A percentile compares a stretch with the other conserved stretches of the same genome.
These are phyloP conservation scores for Triticum aestivum DNA, from an alignment of 176 grass and related monocot species.

Conservation along the genomic window DNA sequence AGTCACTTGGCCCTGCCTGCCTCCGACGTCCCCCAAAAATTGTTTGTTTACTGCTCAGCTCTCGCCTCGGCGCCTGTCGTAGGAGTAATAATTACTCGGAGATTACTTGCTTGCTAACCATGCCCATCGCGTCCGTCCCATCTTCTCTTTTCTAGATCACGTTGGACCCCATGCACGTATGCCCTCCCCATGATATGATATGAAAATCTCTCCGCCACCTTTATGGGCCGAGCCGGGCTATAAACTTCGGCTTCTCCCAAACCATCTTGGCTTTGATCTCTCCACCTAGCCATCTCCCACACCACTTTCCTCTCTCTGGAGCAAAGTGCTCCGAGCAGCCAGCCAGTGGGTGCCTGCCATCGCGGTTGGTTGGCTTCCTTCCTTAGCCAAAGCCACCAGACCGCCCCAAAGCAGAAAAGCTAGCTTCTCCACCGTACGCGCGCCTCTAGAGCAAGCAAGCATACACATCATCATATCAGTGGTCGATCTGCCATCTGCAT, in stretches of 20 bases:
- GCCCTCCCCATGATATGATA: neutral
- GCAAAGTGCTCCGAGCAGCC: conserved; percentile 15
- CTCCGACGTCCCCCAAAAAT: neutral
- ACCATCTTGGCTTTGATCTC: conserved; percentile 32
- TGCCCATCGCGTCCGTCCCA: neutral
- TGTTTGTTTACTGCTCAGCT: conserved; percentile 5
- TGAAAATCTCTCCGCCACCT: neutral
- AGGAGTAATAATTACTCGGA: neutral
- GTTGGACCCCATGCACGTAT: conserved; percentile 39
- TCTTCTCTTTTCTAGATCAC: conserved; percentile 35
- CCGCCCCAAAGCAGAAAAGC: neutral
- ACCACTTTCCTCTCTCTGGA: conserved; percentile 23
- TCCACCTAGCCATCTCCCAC: neutral
- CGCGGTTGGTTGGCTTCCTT: neutral
- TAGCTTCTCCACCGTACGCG: no score
- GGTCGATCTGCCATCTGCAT: neutral
- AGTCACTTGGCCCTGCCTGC: conserved; percentile 43
- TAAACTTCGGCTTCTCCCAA: conserved; percentile 19
- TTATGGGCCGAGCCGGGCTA: conserved; percentile 15
- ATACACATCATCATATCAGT: no score
- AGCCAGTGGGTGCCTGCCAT: neutral
- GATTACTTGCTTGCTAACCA: conserved; percentile 36
- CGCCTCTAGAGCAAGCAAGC: conserved; percentile 4
- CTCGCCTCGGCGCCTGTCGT: no score
- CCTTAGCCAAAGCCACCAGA: neutral